These are phyloP conservation scores for Kodamaea arcana DNA, from an alignment of 1,139 yeast species.

Conservation along the genomic window DNA sequence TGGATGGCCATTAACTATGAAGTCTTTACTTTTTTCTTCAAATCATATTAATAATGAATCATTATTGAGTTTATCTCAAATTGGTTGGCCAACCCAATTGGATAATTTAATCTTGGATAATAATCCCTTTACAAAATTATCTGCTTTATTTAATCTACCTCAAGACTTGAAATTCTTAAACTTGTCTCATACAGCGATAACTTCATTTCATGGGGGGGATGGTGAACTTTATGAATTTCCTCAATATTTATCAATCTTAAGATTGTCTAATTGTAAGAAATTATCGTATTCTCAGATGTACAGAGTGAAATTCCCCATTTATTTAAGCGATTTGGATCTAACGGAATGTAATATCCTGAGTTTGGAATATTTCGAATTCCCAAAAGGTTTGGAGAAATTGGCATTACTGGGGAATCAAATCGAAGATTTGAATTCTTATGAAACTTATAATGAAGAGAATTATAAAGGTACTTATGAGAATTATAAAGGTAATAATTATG, in stretches of 20 bases:
- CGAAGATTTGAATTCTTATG: slow-evolving; percentile 14
- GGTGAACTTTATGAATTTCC: slow-evolving; percentile 13
- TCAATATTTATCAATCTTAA: slow-evolving; percentile 11
- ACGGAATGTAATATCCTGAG: slow-evolving; percentile 20
- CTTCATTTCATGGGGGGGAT: slow-evolving; percentile 5
- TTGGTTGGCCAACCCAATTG: slow-evolving; percentile 24
- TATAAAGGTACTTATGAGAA: neutral
- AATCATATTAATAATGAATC: slow-evolving; percentile 21
- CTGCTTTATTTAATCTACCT: slow-evolving; percentile 21
- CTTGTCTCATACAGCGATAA: slow-evolving; percentile 14
- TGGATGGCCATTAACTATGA: slow-evolving; percentile 26
- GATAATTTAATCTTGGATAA: slow-evolving; percentile 21
- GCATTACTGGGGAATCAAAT: slow-evolving; percentile 22
- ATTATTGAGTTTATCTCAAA: slow-evolving; percentile 13
- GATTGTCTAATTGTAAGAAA: slow-evolving; percentile 14
- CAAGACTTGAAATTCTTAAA: slow-evolving; percentile 18
- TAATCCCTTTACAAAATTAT: slow-evolving; percentile 21
- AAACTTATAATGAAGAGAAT: slow-evolving; percentile 5
- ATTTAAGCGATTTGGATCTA: slow-evolving; percentile 16
- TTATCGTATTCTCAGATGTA: slow-evolving; percentile 6
- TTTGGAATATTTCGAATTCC: slow-evolving; percentile 23
- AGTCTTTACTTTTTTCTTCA: slow-evolving; percentile 22
- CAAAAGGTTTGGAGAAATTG: slow-evolving; percentile 20
- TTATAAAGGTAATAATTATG: slow-evolving; percentile 7
- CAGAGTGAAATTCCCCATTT: slow-evolving; percentile 17